Evolutionary conservation across 2,329 filamentous ascomycete species (phyloP), one percentile per base, ranked within the genome.

Genomic region (Botrytis fabae): DNA sequence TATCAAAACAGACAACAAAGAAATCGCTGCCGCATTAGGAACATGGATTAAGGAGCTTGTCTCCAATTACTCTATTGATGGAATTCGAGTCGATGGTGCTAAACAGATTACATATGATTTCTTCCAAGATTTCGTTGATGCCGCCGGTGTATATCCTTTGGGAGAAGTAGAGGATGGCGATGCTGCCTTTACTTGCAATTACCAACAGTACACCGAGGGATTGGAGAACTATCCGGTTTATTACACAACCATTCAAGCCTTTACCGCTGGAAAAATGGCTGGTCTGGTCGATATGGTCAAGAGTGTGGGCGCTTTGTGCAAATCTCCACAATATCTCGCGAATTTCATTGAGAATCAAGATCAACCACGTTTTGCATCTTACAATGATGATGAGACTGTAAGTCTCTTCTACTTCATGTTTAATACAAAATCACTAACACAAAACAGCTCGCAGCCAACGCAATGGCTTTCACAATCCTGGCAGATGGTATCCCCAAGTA

Each of bases 91-190:
- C 46, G 85, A 87, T 75, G 84, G 83, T 28, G 83, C 82, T 25
- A 83, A 84, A 74, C 81, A 86, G 73, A 81, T 86, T 42, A 79
- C 83, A 38, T 82, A 81, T 74, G 83, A 83, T 28, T 91, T 90
- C 80, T 90, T 88, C 84, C 80, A 86, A 0, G 80, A 76, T 0
- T 91, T 90, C 75, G 82, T 85, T 32, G 75, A 82, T 2, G 85
- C 86, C 0, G 83, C 87, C 0, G 88, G 87, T 6, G 86, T 90
- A 2, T 91, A 88, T 79, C 83, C 84, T 5, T 83, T 90, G n/a
- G 89, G 89, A 7, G 89, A 91, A 77, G 88, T 91, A 4, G 85
- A 85, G 60, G 82, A 88, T 54, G 88, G 87, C 44, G 81, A 86
- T 75, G 83, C 86, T 0, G 75, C 80, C 83, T 90, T 83, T 83